A percentile compares a stretch with the other conserved stretches of the same genome.
phyloP scores from a whole-genome alignment of 208 protist genomes.

The Wallacemonas collosoma region DNA sequence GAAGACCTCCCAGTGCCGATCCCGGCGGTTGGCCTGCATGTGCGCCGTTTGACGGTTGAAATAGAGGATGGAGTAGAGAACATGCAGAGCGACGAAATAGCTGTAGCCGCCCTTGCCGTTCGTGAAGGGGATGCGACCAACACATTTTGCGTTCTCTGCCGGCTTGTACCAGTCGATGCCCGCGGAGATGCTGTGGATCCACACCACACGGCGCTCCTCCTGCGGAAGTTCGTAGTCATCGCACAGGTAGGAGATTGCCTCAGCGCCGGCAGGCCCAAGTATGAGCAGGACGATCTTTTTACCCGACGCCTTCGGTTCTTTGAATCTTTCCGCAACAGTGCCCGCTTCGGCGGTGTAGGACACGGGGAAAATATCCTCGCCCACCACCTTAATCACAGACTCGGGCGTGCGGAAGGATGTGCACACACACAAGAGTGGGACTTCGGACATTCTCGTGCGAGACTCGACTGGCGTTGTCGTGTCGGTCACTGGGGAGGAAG shows the following conservation, averaged over 20 bases:
- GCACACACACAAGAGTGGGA: constrained; percentile 29
- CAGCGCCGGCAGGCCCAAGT: constrained; percentile 31
- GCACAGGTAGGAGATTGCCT: constrained; percentile 46
- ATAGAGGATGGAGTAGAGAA: constrained; percentile 71
- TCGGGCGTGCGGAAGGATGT: constrained; percentile 21
- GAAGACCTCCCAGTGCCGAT: constrained; percentile 60
- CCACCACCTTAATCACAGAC: constrained; percentile 20
- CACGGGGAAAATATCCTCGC: constrained; percentile 27
- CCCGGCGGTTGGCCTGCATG: constrained; percentile 40
- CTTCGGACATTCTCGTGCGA: constrained; percentile 5
- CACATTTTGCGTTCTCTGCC: constrained; percentile 26
- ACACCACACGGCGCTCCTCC: constrained; percentile 50
- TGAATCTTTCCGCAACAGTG: constrained; percentile 18
- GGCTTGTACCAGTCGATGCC: constrained; percentile 65
- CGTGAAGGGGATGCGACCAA: constrained; percentile 50
- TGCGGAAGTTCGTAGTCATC: constrained; percentile 49
- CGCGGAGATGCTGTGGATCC: constrained; percentile 66
- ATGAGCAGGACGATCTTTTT: constrained; percentile 44
- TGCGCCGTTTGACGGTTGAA: constrained; percentile 67
- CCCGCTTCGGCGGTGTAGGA: constrained; percentile 15
- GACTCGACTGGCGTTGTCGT: no score
- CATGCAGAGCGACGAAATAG: constrained; percentile 55
- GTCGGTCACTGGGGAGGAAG: no score
- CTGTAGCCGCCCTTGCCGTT: constrained; percentile 63
- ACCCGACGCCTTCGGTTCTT: constrained; percentile 36